A percentile compares a stretch with the other conserved stretches of the same genome.
Evolutionary conservation across 1,284 basidiomycete species (phyloP).

Genomic region (Ustilago esculenta): DNA sequence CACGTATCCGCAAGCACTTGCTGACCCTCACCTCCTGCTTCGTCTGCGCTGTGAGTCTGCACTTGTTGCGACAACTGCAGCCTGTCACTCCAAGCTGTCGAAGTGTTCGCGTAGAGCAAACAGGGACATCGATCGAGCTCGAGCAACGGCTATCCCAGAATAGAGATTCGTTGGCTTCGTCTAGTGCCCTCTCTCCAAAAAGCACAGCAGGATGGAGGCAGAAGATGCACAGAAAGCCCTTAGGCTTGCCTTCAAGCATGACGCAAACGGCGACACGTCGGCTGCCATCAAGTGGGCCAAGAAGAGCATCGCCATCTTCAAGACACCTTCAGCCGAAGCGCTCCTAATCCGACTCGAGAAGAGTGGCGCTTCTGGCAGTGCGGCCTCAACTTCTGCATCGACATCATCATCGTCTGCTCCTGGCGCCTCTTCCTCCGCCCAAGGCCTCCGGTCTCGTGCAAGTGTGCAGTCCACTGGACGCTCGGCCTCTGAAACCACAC

Average conservation of each 20-base stretch:
- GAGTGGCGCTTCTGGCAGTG: conserved; percentile 64
- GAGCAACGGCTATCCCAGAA: not conserved
- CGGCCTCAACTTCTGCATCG: conserved; percentile 68
- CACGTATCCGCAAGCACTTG: not conserved
- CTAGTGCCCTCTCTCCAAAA: not conserved
- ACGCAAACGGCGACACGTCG: conserved; percentile 55
- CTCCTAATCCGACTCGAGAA: conserved; percentile 74
- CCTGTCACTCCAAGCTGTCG: not conserved
- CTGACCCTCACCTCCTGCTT: not conserved
- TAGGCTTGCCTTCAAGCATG: conserved; percentile 62
- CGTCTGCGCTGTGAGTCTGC: not conserved
- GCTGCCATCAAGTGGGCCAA: conserved; percentile 85
- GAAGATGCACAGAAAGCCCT: conserved; percentile 64
- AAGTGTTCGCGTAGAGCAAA: not conserved
- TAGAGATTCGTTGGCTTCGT: conserved; percentile 2
- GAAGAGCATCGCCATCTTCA: conserved; percentile 86
- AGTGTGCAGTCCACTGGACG: conserved; percentile 59
- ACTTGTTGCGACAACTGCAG: not conserved
- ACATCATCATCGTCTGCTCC: conserved; percentile 71
- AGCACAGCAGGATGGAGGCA: conserved; percentile 36
- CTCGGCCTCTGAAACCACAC: conserved; percentile 65
- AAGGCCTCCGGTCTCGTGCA: conserved; percentile 68
- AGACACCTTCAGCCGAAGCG: conserved; percentile 79
- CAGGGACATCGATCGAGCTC: not conserved
- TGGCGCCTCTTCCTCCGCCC: conserved; percentile 72